Conservation (phyloP, 352 stramenopile genomes). For the Blastocystis sp. region DNA sequence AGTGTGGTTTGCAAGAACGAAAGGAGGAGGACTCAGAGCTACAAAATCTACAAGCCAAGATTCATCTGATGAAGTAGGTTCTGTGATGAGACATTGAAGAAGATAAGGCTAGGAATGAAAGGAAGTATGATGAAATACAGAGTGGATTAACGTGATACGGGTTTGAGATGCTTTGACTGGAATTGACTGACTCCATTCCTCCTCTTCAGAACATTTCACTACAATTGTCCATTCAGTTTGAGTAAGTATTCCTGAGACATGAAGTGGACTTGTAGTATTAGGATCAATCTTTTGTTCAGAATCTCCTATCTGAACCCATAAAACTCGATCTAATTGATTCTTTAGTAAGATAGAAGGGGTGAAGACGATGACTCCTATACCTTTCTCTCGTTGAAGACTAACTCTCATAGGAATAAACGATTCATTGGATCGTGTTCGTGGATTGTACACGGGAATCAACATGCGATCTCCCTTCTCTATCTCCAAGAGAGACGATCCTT, state of each 20-base stretch:
- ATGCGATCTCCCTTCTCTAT: neutral
- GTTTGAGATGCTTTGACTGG: neutral
- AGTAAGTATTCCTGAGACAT: neutral
- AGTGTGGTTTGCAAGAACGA: conserved; percentile 30
- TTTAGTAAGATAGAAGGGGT: neutral
- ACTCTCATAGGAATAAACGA: conserved; percentile 2
- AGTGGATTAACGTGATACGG: neutral
- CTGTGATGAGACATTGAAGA: neutral
- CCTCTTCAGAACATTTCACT: neutral
- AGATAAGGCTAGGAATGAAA: conserved; percentile 11
- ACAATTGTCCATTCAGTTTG: neutral
- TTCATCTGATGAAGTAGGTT: neutral
- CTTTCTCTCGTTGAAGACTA: neutral
- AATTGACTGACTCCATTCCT: neutral
- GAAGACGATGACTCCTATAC: neutral
- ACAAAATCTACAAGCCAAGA: neutral
- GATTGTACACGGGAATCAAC: conserved; percentile 41
- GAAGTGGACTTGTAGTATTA: neutral
- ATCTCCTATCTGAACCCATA: neutral
- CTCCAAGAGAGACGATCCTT: neutral
- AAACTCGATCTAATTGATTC: neutral
- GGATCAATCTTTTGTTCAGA: neutral
- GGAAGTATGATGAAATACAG: neutral
- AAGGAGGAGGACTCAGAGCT: neutral
- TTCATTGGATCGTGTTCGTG: neutral